Percentiles rank a stretch among this genome's conserved stretches.
These are phyloP conservation scores for Pinus albicaulis DNA, from an alignment of 75 land plant genomes.

Conservation along the genomic window DNA sequence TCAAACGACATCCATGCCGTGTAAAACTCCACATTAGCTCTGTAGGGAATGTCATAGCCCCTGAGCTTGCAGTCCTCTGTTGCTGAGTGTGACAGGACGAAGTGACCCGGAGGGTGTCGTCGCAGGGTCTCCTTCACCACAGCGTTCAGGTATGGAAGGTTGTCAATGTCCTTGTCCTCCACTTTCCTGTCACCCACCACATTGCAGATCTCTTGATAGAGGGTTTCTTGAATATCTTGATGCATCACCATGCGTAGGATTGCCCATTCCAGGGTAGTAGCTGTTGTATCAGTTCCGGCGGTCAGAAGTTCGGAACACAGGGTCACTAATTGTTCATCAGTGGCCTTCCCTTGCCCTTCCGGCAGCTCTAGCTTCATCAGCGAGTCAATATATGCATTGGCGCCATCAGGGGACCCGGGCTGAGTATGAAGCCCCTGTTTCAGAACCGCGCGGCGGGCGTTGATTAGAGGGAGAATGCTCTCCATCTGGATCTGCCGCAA, in stretches of 20 bases:
- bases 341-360: constrained; percentile 19
- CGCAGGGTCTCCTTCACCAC: constrained; percentile 64
- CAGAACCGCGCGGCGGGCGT: constrained; percentile 18
- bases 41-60: constrained; percentile 76
- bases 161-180: constrained; percentile 47
- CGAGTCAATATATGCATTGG: constrained; percentile 44
- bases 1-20: constrained; percentile 56
- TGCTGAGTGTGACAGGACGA: constrained; percentile 53
- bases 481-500: constrained; percentile 34
- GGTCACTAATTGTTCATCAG: constrained; percentile 32
- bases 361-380: constrained; percentile 48
- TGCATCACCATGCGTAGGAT: constrained; percentile 61
- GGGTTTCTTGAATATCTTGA: constrained; percentile 50
- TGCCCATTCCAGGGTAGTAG: constrained; percentile 85
- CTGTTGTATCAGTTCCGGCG: constrained; percentile 85
- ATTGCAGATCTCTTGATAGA: constrained; percentile 54
- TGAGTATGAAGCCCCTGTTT: not conserved
- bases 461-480: constrained; percentile 36
- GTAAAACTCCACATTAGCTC: constrained; percentile 63
- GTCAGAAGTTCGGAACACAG: constrained; percentile 65
- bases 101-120: constrained; percentile 58
- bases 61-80: constrained; percentile 48
- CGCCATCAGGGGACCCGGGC: constrained; percentile 1
- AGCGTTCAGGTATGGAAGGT: constrained; percentile 56
- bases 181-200: constrained; percentile 42